Percentiles rank a stretch among this genome's conserved stretches.
Evolutionary conservation across 768 basidiomycete genomes (phyloP).

Genomic region (Russula sp.): DNA sequence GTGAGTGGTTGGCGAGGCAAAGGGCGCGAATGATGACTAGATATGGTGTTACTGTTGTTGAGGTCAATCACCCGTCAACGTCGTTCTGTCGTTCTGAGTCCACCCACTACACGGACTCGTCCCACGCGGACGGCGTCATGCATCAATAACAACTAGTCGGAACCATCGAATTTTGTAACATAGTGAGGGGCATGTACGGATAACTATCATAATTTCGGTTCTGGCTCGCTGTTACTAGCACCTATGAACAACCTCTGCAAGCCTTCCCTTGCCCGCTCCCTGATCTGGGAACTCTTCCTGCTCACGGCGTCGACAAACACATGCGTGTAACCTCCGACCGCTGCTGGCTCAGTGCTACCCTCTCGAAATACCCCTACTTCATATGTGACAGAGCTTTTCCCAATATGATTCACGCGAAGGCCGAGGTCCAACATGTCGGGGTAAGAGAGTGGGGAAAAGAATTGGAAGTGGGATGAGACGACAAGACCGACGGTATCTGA

Average conservation of each 20-base stretch:
- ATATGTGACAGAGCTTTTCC: slow-evolving; percentile 70
- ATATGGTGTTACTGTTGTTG: no score
- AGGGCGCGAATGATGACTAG: background rate
- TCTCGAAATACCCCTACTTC: slow-evolving; percentile 71
- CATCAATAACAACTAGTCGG: background rate
- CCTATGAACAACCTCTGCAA: slow-evolving; percentile 33
- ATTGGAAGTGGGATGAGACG: slow-evolving; percentile 72
- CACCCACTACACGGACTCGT: background rate
- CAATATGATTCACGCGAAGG: slow-evolving; percentile 57
- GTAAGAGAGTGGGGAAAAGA: slow-evolving; percentile 66
- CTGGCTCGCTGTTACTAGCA: background rate
- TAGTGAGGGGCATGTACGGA: background rate
- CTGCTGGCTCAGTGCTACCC: slow-evolving; percentile 28
- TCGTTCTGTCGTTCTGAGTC: no score
- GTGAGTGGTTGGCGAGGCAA: background rate
- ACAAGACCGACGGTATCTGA: slow-evolving; percentile 65
- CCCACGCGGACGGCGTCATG: background rate
- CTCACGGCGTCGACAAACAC: slow-evolving; percentile 67
- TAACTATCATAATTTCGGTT: slow-evolving; percentile 3
- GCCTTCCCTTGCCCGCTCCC: slow-evolving; percentile 36
- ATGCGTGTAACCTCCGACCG: slow-evolving; percentile 62
- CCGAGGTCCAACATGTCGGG: slow-evolving; percentile 66
- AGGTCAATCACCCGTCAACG: no score
- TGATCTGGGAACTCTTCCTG: slow-evolving; percentile 50
- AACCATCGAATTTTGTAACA: background rate